Base-by-base conservation (phyloP, 148 eudicot species). In the Vaccinium macrocarpon region DNA sequence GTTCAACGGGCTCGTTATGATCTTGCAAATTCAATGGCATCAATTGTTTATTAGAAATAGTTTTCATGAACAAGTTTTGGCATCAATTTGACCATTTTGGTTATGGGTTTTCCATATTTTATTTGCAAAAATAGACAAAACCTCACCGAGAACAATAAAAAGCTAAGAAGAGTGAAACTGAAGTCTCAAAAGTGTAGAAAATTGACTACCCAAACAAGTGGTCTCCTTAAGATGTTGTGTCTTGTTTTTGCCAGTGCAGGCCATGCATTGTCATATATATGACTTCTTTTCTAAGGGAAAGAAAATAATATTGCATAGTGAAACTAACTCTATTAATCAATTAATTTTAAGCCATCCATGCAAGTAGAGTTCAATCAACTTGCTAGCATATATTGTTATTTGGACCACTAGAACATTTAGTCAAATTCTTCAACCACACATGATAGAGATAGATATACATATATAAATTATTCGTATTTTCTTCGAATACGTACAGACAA, bases 171-270 rank as follows among this genome's bases (percentile, higher is more conserved):
- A 78, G 82, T 84, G 82, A 64, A 79, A 78, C 16, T 84, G 78
- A 84, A 78, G 86, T 79, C 38, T 78, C 46, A 68, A n/a, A 57
- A 64, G 55, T 52, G 76, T 78, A 78, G 85, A 84, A 84, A 84
- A 29, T 64, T 64, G 76, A 66, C 19, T 29, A 32, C 75, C 49
- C 38, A 77, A 78, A 79, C 76, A 79, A 51, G 68, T 66, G 77
- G 55, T 52, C 10, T 8, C 82, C 71, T 82, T 18, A 68, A 79
- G 64, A 68, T 38, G 35, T 49, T 49, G 25, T 50, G 35, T 49
- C 71, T 29, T 5, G 21, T 84, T 21, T 66, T 77, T 66, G 49
- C 70, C 80, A 46, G 46, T 9, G 57, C 1, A 76, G 3, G 46
- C n/a, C 38, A 35, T 35, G 29, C 61, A 56, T 11, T 51, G 15